Base-by-base conservation (phyloP, 768 basidiomycete species). In the Boletus insuetus region DNA sequence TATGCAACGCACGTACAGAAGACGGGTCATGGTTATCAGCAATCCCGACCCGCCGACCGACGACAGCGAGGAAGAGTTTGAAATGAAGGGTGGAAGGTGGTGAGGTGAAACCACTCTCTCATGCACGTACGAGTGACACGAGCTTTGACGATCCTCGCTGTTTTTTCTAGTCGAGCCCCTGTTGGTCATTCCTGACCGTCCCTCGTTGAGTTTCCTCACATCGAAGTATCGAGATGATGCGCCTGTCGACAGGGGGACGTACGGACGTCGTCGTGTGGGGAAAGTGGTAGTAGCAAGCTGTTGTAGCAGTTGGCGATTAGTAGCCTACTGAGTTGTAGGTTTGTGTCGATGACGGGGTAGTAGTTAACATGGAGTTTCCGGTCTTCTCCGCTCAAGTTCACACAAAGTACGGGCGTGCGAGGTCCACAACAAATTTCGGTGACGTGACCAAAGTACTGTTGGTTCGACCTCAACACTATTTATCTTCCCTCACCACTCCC, bases 1-100 rank as follows among this genome's bases (percentile, higher is more conserved):
- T 20, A 17, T 60, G 48, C 68, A 57, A 22, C 68, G 69, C 39
- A 44, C 38, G 40, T 40, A 56, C 4, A 64, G 43, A 47, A 66
- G 68, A 55, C 59, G 69, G 44, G 61, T 69, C 40, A 70, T 69
- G 68, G 32, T 69, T 41, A 53, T 69, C 35, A 70, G 46, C 24
- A 69, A 69, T 44, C 68, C 68, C 2, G 68, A 69, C 51, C 68
- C 66, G 22, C 29, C 29, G 29, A 26, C 54, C 9, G 67, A 66
- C 26, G 69, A 70, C 24, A 66, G 68, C 54, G 68, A 66, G n/a
- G 59, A 38, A 32, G 68, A 68, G 46, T 46, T 58, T 12, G 66
- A 69, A 0, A 26, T 61, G 51, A 51, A 43, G 49, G 16, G 26
- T 50, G 49, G 54, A 41, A 64, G 47, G 53, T 58, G 37, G 51